Base-by-base conservation (phyloP, 2,329 filamentous ascomycete genomes). In the Podosphaera xanthii region DNA sequence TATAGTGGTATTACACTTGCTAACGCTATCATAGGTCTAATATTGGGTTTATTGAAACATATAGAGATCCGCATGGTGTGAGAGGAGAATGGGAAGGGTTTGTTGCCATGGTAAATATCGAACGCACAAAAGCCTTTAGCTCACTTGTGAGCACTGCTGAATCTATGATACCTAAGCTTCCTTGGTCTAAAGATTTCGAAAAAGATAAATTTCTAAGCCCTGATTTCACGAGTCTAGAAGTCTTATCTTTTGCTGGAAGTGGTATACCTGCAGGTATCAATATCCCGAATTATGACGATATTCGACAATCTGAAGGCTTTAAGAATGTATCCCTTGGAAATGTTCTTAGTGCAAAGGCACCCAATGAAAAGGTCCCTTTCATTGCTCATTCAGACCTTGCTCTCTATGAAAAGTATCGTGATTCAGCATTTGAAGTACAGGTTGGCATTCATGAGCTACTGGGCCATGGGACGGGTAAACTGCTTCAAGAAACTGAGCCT, bases 321-420 rank as follows among this genome's bases (percentile, higher is more conserved):
- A 94, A 94, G 74, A 94, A 94, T 65, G 87, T 94, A 10, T 94
- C 87, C 9, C 78, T 98, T 1, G 92, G 91, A 58, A 98, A 98
- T 65, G 87, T 97, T 1, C 75, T 97, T 40, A 86, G 83, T 63
- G 92, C 92, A 12, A 94, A 94, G 73, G 86, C 89, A 0, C 87
- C 90, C 0, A 85, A 95, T 67, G 91, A 97, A 74, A 86, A 86
- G 64, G 86, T 95, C 35, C 91, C 91, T 0, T 95, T 97, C 72
- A 89, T 98, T 67, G 77, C 81, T 12, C 81, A 86, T 1, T 76
- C 79, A 52, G 91, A 97, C 66, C 76, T 92, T 31, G 79, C 81
- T 2, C 69, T 94, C 3, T 97, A 85, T 71, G 79, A 85, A 65
- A 85, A 86, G 68, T 89, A 87, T 71, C 86, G 88, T 9, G 90